A percentile compares a stretch with the other conserved stretches of the same genome.
Conservation (phyloP, 2,329 filamentous ascomycete genomes). For the Fusarium nurragi region DNA sequence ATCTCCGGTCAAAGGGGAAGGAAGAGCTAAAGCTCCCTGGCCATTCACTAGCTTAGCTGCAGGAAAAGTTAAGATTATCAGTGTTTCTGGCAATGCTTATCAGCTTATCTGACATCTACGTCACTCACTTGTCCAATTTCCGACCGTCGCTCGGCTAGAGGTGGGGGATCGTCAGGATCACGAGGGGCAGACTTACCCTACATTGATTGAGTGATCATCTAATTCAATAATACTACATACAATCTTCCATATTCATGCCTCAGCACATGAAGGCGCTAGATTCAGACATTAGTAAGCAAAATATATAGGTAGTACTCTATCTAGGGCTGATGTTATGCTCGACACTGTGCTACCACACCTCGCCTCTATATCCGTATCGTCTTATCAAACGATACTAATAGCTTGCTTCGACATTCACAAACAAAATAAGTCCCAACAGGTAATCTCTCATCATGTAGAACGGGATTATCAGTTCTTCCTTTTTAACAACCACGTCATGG, state of each 20-base stretch:
- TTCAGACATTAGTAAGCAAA: no score
- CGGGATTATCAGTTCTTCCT: not conserved
- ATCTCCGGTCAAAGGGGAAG: not conserved
- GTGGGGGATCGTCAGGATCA: slow-evolving; percentile 36
- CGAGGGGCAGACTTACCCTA: slow-evolving; percentile 34
- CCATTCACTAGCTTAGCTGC: slow-evolving; percentile 12
- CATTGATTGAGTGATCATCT: not conserved
- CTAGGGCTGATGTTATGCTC: no score
- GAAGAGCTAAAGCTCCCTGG: not conserved
- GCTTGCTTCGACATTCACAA: no score
- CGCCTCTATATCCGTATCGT: no score
- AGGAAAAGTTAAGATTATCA: slow-evolving; percentile 38
- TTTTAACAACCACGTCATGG: slow-evolving; percentile 17
- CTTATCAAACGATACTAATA: no score
- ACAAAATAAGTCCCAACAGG: not conserved
- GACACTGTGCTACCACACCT: no score
- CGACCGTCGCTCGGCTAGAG: slow-evolving; percentile 10
- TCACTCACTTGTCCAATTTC: slow-evolving; percentile 9
- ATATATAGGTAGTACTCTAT: no score
- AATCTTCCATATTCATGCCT: no score
- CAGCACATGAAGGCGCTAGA: no score
- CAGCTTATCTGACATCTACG: slow-evolving; percentile 23
- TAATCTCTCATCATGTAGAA: no score
- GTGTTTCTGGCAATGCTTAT: slow-evolving; percentile 24
- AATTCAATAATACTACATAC: no score